A percentile compares a stretch with the other conserved stretches of the same genome.
phyloP scores from a whole-genome alignment of 148 eudicot species.

The Fagopyrum tataricum region DNA sequence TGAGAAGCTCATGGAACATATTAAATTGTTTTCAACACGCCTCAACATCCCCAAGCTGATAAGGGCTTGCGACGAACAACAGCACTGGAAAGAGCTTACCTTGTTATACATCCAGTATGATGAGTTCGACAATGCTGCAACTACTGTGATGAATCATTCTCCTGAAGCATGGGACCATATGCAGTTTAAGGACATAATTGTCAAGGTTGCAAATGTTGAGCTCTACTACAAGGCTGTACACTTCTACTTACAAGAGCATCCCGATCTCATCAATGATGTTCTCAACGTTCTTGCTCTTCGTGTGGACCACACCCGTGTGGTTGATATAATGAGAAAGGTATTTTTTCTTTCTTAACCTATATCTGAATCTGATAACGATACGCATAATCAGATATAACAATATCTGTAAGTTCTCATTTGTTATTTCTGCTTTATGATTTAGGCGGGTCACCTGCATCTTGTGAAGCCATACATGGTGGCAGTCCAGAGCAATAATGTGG shows the following conservation, averaged over 20 bases:
- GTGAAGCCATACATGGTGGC: slow-evolving; percentile 98
- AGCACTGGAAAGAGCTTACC: slow-evolving; percentile 95
- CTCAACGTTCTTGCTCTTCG: slow-evolving; percentile 95
- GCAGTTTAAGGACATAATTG: slow-evolving; percentile 94
- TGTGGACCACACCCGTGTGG: slow-evolving; percentile 89
- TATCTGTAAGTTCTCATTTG: background rate
- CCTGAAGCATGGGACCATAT: slow-evolving; percentile 99
- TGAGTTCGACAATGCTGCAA: slow-evolving; percentile 97
- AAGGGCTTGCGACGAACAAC: slow-evolving; percentile 96
- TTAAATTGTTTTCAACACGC: slow-evolving; percentile 91
- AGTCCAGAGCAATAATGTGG: slow-evolving; percentile 91
- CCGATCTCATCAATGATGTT: slow-evolving; percentile 91
- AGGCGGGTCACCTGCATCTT: slow-evolving; percentile 95
- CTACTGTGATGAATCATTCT: slow-evolving; percentile 97
- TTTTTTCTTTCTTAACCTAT: slow-evolving; percentile 6
- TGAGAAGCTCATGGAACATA: slow-evolving; percentile 99
- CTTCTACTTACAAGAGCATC: slow-evolving; percentile 95
- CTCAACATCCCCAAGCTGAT: slow-evolving; percentile 97
- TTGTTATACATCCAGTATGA: slow-evolving; percentile 89
- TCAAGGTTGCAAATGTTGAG: slow-evolving; percentile 96
- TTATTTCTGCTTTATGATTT: slow-evolving; percentile 11
- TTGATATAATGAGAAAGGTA: slow-evolving; percentile 97
- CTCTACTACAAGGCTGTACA: slow-evolving; percentile 94
- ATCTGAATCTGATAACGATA: background rate
- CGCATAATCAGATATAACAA: background rate